Base-by-base conservation (phyloP, 73 alveolate species). In the Stentor coeruleus region DNA sequence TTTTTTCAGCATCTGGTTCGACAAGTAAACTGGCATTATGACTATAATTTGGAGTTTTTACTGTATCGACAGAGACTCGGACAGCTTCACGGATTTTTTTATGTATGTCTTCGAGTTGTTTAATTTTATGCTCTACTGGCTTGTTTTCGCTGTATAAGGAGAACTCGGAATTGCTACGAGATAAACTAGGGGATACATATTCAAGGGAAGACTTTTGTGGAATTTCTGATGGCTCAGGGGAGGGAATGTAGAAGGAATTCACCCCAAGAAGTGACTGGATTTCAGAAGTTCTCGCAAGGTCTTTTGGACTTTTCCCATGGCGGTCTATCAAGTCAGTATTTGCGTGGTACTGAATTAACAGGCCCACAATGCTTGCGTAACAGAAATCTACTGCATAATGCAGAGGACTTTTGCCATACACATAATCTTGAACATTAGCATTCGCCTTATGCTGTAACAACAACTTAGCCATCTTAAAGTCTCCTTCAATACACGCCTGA, bases 401-500 rank as follows among this genome's bases (percentile, higher is more conserved):
- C 72, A 85, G 89, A 11, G 93, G 89, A 3, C 82, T 88, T 80
- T 84, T 83, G 33, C 89, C 93, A 88, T 76, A 88, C 81, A 81
- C 83, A 74, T 81, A 89, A 59, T 88, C 84, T 3, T 81, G 77
- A 58, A 77, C 57, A 80, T 84, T 85, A 40, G 86, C 76, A 84
- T 84, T 88, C 1, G 95, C 97, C 59, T 93, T 92, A 82, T 74
- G 80, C 26, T 84, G 88, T 4, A 90, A 73, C 39, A 95, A 88
- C 58, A 88, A 59, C 81, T 89, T 84, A 38, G 91, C 86, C 40
- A 93, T 86, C 26, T 89, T 86, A 39, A 74, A 81, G 94, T 91
- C 86, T 40, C 97, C 97, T 83, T 91, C 87, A 28, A 91, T 91
- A 82, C 91, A 89, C 28, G 99, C 98, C 58, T 91, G 84, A 82